Conservation (phyloP, 192 early-diverging fungal species). For the Coemansia sp. region DNA sequence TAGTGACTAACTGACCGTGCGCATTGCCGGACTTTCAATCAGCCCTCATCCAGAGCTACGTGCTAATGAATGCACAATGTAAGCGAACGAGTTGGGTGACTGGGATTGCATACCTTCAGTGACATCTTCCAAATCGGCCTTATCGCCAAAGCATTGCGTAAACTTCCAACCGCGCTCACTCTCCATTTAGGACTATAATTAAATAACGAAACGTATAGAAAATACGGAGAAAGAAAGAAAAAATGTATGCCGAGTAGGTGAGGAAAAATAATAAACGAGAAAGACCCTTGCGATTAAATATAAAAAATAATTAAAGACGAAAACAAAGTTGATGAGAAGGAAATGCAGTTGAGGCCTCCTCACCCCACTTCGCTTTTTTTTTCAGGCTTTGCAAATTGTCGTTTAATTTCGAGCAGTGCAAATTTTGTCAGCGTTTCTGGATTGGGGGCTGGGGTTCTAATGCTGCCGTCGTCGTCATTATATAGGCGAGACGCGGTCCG, state of each 20-base stretch:
- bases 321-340: background rate
- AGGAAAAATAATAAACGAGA: slow-evolving; percentile 20
- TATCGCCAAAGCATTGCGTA: slow-evolving; percentile 99
- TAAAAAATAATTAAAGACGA: background rate
- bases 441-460: background rate
- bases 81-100: background rate
- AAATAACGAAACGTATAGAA: slow-evolving; percentile 10
- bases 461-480: background rate
- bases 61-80: background rate
- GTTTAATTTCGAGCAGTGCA: slow-evolving; percentile 10
- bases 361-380: background rate
- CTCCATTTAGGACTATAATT: slow-evolving; percentile 42
- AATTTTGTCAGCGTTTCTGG: slow-evolving; percentile 6
- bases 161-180: slow-evolving; percentile 80
- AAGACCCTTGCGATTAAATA: background rate
- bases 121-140: slow-evolving; percentile 97
- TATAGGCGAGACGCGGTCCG: background rate
- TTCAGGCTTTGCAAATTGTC: background rate
- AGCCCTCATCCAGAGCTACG: background rate
- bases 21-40: background rate
- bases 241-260: slow-evolving; percentile 3
- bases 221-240: slow-evolving; percentile 6
- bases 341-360: background rate
- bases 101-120: slow-evolving; percentile 84
- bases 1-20: background rate